Evolutionary conservation across 2,329 filamentous ascomycete species (phyloP).

Genomic region (Mollisiaceae sp.): DNA sequence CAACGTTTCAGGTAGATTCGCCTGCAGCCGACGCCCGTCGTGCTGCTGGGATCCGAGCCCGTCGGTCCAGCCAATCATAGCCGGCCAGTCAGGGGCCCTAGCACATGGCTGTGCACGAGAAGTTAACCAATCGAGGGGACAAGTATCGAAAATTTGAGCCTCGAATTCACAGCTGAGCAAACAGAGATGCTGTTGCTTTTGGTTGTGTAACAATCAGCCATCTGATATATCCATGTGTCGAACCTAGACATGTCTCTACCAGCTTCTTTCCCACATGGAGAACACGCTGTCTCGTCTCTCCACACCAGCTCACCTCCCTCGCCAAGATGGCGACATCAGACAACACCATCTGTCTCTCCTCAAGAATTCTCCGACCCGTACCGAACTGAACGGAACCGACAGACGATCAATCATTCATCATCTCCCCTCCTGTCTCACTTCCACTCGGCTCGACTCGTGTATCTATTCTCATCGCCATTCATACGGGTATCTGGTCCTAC

Average conservation of each 20-base stretch:
- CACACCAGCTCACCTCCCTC: not conserved
- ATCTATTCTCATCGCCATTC: not conserved
- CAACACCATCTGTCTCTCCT: not conserved
- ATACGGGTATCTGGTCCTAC: not conserved
- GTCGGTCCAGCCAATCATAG: conserved; percentile 5
- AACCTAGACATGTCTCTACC: not conserved
- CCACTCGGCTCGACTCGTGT: not conserved
- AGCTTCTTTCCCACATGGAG: not conserved
- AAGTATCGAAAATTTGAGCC: not conserved
- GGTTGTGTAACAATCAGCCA: not conserved
- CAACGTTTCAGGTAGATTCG: conserved; percentile 8
- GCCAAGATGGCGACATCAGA: not conserved
- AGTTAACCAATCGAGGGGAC: not conserved
- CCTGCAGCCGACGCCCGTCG: not conserved
- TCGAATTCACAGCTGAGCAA: not conserved
- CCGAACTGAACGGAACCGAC: not conserved
- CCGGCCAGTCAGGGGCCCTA: not conserved
- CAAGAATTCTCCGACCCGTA: conserved; percentile 3
- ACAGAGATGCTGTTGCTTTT: not conserved
- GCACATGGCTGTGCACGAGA: not conserved
- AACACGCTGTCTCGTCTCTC: not conserved
- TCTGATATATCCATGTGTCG: not conserved
- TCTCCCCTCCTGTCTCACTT: not conserved
- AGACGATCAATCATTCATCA: not conserved
- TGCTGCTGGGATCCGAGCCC: not conserved